Evolutionary conservation across 1,284 basidiomycete genomes (phyloP), one percentile per base, ranked within the genome.

Genomic region (Ceratobasidium sp.): DNA sequence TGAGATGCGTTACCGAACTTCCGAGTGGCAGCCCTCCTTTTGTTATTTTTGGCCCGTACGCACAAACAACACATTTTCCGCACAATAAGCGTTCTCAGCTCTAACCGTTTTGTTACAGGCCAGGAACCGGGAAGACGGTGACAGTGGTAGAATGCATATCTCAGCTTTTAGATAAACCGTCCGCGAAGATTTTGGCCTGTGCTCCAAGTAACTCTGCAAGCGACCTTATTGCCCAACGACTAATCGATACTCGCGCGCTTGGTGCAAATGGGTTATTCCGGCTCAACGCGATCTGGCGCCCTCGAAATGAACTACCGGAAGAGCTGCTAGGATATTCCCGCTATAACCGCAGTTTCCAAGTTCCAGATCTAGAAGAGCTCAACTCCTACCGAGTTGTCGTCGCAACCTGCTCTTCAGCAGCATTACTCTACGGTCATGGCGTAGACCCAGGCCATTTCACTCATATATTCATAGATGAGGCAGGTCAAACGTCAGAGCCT

Each of bases 81-180:
- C n/a, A n/a, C n/a, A n/a, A n/a, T n/a, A n/a, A n/a, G n/a, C n/a
- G n/a, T n/a, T n/a, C n/a, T n/a, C n/a, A n/a, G n/a, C n/a, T n/a
- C n/a, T n/a, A n/a, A 46, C 44, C 44, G 44, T 46, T 13, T 46
- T 46, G 13, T 46, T 54, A 0, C 69, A 91, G 90, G 1, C 90
- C 90, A 2, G 90, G 91, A 5, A 92, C 92, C 0, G 91, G 91
- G 0, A 93, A 92, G 83, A 93, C 91, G 0, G 87, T 92, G 15
- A 92, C 91, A 0, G 85, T 91, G 2, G 88, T 93, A 0, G 91
- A 93, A 81, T 87, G 90, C 0, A 91, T 92, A 17, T 84, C 83
- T 0, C 92, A 93, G 81, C 80, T 93, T 9, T 83, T 92, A 0
- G 78, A 80, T 1, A 82, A 89, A 71, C 86, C 88, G 0, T 77